Evolutionary conservation across 192 early-diverging fungal genomes (phyloP).

Genomic region (Linnemannia elongata): DNA sequence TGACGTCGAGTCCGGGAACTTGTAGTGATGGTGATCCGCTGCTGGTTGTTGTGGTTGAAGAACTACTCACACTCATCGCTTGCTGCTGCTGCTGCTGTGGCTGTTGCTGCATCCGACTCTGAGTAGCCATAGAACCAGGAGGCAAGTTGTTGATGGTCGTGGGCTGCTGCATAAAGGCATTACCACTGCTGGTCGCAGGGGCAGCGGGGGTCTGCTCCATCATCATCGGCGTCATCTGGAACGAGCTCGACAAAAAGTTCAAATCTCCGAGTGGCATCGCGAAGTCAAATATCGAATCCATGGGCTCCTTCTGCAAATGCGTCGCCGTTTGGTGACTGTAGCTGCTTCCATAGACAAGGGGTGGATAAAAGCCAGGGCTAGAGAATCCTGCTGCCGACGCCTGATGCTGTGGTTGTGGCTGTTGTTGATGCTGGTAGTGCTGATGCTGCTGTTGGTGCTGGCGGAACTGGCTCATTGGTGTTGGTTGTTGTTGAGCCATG

Average conservation of each 20-base stretch:
- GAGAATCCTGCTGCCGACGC: background rate
- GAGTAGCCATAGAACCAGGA: background rate
- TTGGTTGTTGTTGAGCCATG: background rate
- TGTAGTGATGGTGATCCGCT: background rate
- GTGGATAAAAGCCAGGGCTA: constrained; percentile 26
- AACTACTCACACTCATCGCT: background rate
- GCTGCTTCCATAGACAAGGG: constrained; percentile 36
- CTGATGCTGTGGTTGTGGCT: constrained; percentile 22
- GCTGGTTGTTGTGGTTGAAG: background rate
- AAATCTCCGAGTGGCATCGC: constrained; percentile 46
- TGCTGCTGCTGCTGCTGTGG: constrained; percentile 16
- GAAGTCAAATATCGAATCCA: constrained; percentile 53
- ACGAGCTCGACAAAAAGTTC: constrained; percentile 50
- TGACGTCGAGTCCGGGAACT: background rate
- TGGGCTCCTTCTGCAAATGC: constrained; percentile 10
- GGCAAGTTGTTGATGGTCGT: background rate
- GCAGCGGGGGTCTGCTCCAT: constrained; percentile 11
- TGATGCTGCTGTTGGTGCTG: constrained; percentile 33
- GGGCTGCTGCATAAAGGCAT: background rate
- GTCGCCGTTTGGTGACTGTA: constrained; percentile 13
- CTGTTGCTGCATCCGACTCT: background rate
- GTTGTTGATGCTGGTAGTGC: constrained; percentile 28
- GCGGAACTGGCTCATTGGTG: background rate
- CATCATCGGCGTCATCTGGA: constrained; percentile 48
- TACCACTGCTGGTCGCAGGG: background rate